phyloP scores from a whole-genome alignment of 495 filamentous ascomycete genomes.

The Oidiodendron maius region DNA sequence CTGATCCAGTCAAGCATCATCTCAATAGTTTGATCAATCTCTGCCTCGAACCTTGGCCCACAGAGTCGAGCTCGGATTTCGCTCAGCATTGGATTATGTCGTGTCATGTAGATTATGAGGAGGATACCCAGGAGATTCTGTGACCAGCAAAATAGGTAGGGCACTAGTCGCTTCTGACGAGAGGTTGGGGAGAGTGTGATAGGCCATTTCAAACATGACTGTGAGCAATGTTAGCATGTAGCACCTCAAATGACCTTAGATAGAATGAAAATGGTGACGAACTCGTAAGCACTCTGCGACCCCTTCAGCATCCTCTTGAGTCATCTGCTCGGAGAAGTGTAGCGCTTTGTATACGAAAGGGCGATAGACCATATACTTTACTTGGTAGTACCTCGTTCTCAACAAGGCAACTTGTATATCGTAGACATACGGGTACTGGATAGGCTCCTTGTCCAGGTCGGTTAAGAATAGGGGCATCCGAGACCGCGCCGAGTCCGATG shows the following conservation, averaged over 20 bases:
- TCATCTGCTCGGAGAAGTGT: too few species aligned
- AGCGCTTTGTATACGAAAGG: too few species aligned
- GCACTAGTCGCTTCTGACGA: constrained; percentile 48
- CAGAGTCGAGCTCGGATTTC: constrained; percentile 36
- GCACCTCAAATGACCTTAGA: constrained; percentile 13
- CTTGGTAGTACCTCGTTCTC: too few species aligned
- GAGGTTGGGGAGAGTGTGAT: too few species aligned
- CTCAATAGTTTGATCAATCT: too few species aligned
- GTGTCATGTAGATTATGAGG: constrained; percentile 45
- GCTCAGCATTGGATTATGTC: constrained; percentile 38
- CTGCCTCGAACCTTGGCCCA: constrained; percentile 40
- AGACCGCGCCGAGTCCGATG: background rate
- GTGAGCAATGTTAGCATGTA: constrained; percentile 49
- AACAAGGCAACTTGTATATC: too few species aligned
- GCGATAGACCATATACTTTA: too few species aligned
- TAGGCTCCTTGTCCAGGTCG: constrained; percentile 37
- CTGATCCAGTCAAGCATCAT: too few species aligned
- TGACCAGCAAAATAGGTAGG: too few species aligned
- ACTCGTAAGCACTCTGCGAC: constrained; percentile 45
- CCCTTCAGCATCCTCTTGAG: constrained; percentile 36
- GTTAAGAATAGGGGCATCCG: constrained; percentile 46
- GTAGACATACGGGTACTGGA: too few species aligned
- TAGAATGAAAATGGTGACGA: too few species aligned
- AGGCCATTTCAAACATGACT: too few species aligned
- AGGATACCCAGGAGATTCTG: constrained; percentile 52